Base-by-base conservation (phyloP, 2,329 filamentous ascomycete genomes). In the Beauveria bassiana region DNA sequence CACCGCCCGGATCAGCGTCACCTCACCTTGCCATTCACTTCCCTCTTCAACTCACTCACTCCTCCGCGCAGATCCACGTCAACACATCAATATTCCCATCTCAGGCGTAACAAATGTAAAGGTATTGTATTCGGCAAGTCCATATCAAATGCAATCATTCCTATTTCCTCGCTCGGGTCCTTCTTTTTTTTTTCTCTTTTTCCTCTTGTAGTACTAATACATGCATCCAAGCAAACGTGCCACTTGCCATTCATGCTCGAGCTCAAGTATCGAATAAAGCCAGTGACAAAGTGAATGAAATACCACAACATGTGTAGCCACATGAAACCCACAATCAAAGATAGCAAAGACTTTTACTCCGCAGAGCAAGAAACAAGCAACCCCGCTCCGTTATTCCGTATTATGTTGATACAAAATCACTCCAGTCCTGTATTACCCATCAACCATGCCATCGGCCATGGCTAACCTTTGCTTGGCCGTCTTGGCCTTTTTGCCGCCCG, bases 401-500 rank as follows among this genome's bases (percentile, higher is more conserved):
- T 53, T 55, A 63, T 62, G 59, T 64, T 64, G 54, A 61, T 61
- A 62, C 61, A 56, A 52, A 52, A 38, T 46, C 56, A 22, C 24
- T 16, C 42, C 16, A 59, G 42, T 56, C 61, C 47, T 52, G 45
- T 56, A 52, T 50, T 66, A 55, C 31, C 59, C 64, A 57, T 74
- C 71, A 55, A 74, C 70, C 69, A 73, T 73, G 57, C 86, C 86
- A 67, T 89, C 86, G 3, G 86, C 86, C 72, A 89, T 86, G 22
- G 86, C 85, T 59, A 89, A 79, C 62, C 86, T 78, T 70, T 89
- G 86, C 72, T 88, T 88, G 3, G 86, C 80, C 18, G 86, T 87
- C 75, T 89, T 89, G 62, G 86, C 85, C 61, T 79, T 85, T 62
- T 81, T 83, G 62, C 77, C 71, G 61, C 74, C 69, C 70, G 77